Conservation (phyloP, 768 basidiomycete species). For the Kwoniella sp. region DNA sequence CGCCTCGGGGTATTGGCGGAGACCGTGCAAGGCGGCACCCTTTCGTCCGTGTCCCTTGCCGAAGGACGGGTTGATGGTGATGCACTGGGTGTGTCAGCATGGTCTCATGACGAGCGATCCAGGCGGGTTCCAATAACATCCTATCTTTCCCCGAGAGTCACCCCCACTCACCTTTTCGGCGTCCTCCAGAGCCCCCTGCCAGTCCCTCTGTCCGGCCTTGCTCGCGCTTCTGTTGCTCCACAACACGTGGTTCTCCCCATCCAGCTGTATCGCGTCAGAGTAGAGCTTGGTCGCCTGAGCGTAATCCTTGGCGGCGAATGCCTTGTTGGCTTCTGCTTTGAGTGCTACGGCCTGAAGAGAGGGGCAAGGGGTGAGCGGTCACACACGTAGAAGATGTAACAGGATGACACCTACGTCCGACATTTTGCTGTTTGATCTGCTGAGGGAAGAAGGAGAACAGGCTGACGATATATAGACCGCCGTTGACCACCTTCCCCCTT, state of each 20-base stretch:
- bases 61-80: constrained; percentile 75
- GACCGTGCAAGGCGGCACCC: constrained; percentile 87
- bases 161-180: constrained; percentile 71
- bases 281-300: constrained; percentile 63
- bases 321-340: constrained; percentile 92
- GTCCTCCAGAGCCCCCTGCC: constrained; percentile 70
- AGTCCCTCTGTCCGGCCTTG: constrained; percentile 77
- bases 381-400: too few relatives aligned
- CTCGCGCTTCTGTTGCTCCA: constrained; percentile 92
- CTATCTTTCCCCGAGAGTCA: too few relatives aligned
- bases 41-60: constrained; percentile 86
- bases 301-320: constrained; percentile 88
- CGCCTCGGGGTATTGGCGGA: constrained; percentile 71
- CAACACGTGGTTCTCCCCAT: constrained; percentile 78
- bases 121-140: too few relatives aligned
- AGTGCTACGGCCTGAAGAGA: constrained; percentile 57
- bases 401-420: constrained; percentile 31
- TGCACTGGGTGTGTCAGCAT: too few relatives aligned
- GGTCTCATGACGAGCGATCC: too few relatives aligned
- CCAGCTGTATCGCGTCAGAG: constrained; percentile 66
- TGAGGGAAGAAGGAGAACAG: background rate
- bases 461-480: background rate
- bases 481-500: background rate
- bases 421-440: constrained; percentile 15
- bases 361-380: background rate